Percentiles rank a stretch among this genome's conserved stretches.
phyloP scores from a whole-genome alignment of 805 yeast genomes.

The Ogataea ramenticola region DNA sequence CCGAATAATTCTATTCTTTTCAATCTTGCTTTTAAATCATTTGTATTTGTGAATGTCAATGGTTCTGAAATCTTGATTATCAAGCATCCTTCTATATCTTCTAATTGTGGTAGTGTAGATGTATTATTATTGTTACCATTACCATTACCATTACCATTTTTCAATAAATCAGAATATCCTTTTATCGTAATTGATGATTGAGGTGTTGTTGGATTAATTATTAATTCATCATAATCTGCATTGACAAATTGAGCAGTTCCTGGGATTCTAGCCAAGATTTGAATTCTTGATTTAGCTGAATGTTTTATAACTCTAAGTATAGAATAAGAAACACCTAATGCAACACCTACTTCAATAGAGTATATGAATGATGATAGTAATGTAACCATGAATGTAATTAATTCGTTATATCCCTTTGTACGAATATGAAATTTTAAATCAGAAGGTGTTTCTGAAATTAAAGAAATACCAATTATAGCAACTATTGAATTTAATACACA shows the following conservation, averaged over 20 bases:
- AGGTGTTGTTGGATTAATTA: too few species aligned
- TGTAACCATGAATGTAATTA: conserved; percentile 61
- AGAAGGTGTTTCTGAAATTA: conserved; percentile 78
- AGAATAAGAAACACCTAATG: conserved; percentile 79
- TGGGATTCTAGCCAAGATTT: conserved; percentile 65
- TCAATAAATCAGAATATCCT: conserved; percentile 21
- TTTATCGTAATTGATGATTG: conserved; percentile 13
- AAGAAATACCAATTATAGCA: conserved; percentile 65
- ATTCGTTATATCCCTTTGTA: conserved; percentile 71
- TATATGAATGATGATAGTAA: conserved; percentile 55
- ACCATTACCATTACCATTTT: not conserved
- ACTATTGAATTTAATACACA: conserved; percentile 79
- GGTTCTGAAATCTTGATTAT: conserved; percentile 85
- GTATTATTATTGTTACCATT: too few species aligned
- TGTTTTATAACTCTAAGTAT: conserved; percentile 72
- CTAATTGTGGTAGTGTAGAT: conserved; percentile 13
- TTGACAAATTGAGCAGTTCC: conserved; percentile 58
- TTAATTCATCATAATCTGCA: conserved; percentile 47
- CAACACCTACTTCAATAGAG: conserved; percentile 86
- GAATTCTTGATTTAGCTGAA: conserved; percentile 77
- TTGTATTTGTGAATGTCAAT: conserved; percentile 77
- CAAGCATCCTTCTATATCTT: conserved; percentile 62
- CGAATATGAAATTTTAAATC: conserved; percentile 69
- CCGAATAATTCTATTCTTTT: conserved; percentile 72
- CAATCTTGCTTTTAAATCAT: conserved; percentile 62